Evolutionary conservation across 2,329 filamentous ascomycete species (phyloP), one percentile per base, ranked within the genome.

Genomic region (Lasiodiplodia theobromae): DNA sequence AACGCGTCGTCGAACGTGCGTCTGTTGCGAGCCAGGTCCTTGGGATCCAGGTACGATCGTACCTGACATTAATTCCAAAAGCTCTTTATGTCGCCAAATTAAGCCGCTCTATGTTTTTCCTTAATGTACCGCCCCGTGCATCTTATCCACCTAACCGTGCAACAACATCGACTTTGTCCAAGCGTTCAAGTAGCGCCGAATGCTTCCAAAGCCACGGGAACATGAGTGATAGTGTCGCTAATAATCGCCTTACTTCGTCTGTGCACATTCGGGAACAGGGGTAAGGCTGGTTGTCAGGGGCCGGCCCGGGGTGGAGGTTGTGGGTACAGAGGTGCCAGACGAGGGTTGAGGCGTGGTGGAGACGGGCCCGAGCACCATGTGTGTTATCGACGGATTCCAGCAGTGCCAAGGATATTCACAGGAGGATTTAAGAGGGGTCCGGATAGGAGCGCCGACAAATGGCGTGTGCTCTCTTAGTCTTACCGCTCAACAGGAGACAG

Each of bases 331-430:
- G 25, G 21, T 10, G 34, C 21, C 34, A 37, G 34, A 40, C 38
- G 10, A 28, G 58, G 18, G 25, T 44, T 25, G 25, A 31, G 58
- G 23, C 31, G 40, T 25, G 40, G 23, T 49, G 21, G 23, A 34
- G 31, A 12, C 31, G 40, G 57, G 58, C 47, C 58, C 58, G 58
- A 63, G 58, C 58, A 63, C 58, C 40, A 63, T 44, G 58, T 51
- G 40, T 40, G 25, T 63, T 44, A 51, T 63, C 58, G 40, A 63
- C 44, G 40, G 16, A 63, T 34, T 21, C 47, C 40, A 63, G 34
- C 47, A 40, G 25, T 28, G 37, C 58, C 38, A 63, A 40, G 5
- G 40, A 7, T 16, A 11, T 51, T 25, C 23, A 63, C 21, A 63
- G 58, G 40, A 63, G 23, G 4, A 31, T 21, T 34, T 6, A 6